Evolutionary conservation across 352 stramenopile genomes (phyloP), one percentile per base, ranked within the genome.

Genomic region (Phytophthora cactorum): DNA sequence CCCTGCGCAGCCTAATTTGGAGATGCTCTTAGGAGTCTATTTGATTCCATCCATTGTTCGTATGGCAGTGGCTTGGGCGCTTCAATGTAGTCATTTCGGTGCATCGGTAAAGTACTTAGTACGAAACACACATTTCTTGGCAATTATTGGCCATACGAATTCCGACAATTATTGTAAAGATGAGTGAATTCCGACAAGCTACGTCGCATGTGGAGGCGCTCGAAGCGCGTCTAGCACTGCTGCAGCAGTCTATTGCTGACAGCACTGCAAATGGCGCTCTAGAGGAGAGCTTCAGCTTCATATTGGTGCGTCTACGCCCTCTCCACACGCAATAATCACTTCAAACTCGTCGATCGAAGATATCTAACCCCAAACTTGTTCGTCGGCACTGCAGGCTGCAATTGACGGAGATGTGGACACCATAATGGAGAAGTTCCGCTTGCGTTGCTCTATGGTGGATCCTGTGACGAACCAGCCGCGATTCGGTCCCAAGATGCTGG

Each of bases 401-500:
- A 63, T 81, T 12, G 41, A 64, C 2, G 78, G 79, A 4, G 72
- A 85, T 1, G 49, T 76, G 14, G 15, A 73, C 31, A 62, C 27
- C 46, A 78, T 63, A 32, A 84, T 91, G 65, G 70, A 79, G 11
- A 85, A 82, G 25, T 88, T 88, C 32, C 79, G 85, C 12, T 63
- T 61, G 6, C 82, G 86, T 22, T 81, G 74, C 36, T 52, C 58
- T 0, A 85, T 88, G 74, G 67, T 92, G 34, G 88, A 96, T 43
- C 86, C 86, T 1, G 70, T 94, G 47, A 92, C 88, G 46, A 83
- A 86, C 36, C 68, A 82, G 27, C 83, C 86, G 44, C 82, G 88
- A 7, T 93, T 93, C 29, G 88, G 88, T 0, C 86, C 88, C 17
- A 91, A 91, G 61, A 96, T 91, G 76, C 65, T 90, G 63, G 67